phyloP scores from a whole-genome alignment of 2,329 filamentous ascomycete genomes.

The Botrytis cinerea region DNA sequence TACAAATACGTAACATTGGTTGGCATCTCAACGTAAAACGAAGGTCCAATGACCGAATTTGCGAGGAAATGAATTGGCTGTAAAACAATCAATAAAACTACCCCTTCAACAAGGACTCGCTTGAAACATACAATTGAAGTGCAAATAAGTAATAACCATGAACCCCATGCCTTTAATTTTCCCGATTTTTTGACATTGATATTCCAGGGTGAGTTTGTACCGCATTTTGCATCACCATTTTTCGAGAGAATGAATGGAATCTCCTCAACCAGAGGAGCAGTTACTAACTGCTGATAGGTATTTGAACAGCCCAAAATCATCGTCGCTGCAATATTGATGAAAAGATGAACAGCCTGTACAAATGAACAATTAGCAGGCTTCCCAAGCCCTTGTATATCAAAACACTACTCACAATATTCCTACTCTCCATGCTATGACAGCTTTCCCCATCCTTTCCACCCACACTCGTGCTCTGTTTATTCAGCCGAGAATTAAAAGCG shows the following conservation, averaged over 20 bases:
- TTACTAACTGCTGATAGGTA: constrained; percentile 34
- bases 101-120: neutral
- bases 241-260: constrained; percentile 31
- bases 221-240: constrained; percentile 31
- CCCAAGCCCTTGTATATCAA: neutral
- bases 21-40: constrained; percentile 32
- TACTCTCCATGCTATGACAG: constrained; percentile 26
- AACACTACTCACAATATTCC: constrained; percentile 27
- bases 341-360: constrained; percentile 27
- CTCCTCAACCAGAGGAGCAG: constrained; percentile 28
- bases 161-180: constrained; percentile 29
- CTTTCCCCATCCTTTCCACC: constrained; percentile 30
- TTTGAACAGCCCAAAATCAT: constrained; percentile 34
- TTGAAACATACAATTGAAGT: constrained; percentile 31
- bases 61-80: constrained; percentile 34
- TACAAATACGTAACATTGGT: neutral
- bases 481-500: constrained; percentile 26
- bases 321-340: constrained; percentile 33
- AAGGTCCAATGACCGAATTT: constrained; percentile 32
- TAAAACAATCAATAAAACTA: neutral
- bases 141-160: constrained; percentile 31
- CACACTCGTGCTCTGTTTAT: constrained; percentile 27
- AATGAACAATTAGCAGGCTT: neutral
- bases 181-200: constrained; percentile 32
- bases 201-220: constrained; percentile 31